Conservation (phyloP, 2,329 filamentous ascomycete species). For the Orbilia blumenaviensis region DNA sequence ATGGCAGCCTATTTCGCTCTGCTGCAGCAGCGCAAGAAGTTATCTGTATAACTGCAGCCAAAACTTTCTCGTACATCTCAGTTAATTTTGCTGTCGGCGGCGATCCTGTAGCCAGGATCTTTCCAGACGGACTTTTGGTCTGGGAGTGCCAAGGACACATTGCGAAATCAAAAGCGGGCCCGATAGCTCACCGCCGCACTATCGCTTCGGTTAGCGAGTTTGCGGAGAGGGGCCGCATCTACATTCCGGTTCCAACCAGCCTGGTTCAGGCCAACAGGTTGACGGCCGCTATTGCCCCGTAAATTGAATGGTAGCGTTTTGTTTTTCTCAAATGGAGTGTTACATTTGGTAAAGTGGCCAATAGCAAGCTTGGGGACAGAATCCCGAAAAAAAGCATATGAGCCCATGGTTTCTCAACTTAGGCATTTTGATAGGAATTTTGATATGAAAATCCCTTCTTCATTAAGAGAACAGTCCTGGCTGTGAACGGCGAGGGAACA, state of each 20-base stretch:
- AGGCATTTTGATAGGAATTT: too few relatives aligned
- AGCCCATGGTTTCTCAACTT: not conserved
- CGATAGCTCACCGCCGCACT: conserved; percentile 31
- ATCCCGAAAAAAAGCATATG: not conserved
- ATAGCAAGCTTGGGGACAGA: not conserved
- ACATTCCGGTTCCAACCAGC: conserved; percentile 30
- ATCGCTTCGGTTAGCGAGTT: conserved; percentile 51
- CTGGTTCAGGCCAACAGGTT: not conserved
- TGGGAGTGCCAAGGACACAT: conserved; percentile 45
- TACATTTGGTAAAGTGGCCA: conserved; percentile 2
- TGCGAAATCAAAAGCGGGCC: conserved; percentile 40
- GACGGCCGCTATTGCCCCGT: not conserved
- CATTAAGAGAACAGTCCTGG: not conserved
- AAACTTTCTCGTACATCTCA: not conserved
- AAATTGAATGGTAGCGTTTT: conserved; percentile 23
- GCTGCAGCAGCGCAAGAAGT: not conserved
- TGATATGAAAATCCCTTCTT: not conserved
- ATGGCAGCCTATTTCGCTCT: conserved; percentile 29
- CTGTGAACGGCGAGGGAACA: not conserved
- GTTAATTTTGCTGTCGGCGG: not conserved
- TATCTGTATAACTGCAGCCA: not conserved
- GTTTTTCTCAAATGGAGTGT: conserved; percentile 7
- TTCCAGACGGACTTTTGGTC: not conserved
- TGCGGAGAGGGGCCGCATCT: conserved; percentile 39
- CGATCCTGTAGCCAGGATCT: not conserved